phyloP scores from a whole-genome alignment of 805 yeast species.

The Kluyveromyces aestuarii region DNA sequence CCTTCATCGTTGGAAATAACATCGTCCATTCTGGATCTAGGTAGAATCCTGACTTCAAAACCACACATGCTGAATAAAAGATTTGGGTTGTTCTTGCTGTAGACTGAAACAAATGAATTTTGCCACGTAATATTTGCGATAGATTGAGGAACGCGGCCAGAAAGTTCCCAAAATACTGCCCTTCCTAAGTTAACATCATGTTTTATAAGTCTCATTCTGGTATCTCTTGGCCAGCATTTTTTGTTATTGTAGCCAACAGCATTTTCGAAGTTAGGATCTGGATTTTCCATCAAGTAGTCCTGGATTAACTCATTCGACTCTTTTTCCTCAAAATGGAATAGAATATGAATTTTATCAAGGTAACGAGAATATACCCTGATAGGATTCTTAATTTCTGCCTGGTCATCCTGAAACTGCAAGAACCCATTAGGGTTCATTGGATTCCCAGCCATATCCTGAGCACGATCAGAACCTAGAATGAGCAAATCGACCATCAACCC shows the following conservation, averaged over 20 bases:
- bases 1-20: constrained; percentile 62
- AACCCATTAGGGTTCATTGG: constrained; percentile 66
- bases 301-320: constrained; percentile 71
- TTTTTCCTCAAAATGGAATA: constrained; percentile 63
- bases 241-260: constrained; percentile 80
- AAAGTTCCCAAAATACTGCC: constrained; percentile 86
- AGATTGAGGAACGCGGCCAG: constrained; percentile 69
- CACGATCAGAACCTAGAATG: constrained; percentile 78
- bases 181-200: constrained; percentile 88
- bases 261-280: constrained; percentile 87
- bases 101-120: constrained; percentile 75
- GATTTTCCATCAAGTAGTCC: constrained; percentile 72
- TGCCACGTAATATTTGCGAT: constrained; percentile 71
- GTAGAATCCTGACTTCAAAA: constrained; percentile 83
- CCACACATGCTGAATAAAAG: constrained; percentile 88
- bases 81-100: constrained; percentile 85
- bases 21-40: constrained; percentile 53
- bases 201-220: constrained; percentile 82
- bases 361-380: constrained; percentile 75
- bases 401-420: constrained; percentile 53
- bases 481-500: constrained; percentile 78
- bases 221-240: constrained; percentile 91
- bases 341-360: constrained; percentile 69
- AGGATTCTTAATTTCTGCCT: constrained; percentile 61
- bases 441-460: constrained; percentile 78